Conservation (phyloP, 2,329 filamentous ascomycete genomes). For the Teratosphaeria viscida region DNA sequence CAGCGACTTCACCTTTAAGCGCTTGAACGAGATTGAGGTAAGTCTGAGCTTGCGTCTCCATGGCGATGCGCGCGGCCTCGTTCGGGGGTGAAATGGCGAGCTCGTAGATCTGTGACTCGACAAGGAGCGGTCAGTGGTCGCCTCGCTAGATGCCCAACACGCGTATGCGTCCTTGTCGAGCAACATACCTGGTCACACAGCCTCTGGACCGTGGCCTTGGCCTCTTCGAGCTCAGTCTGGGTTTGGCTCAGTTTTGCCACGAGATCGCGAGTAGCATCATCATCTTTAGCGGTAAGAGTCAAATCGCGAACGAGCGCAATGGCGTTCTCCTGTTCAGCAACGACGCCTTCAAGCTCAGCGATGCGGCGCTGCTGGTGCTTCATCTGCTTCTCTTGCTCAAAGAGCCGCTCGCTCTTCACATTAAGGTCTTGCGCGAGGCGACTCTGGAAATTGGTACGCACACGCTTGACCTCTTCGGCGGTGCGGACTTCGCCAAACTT, state of each 20-base stretch:
- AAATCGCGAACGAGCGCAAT: not conserved
- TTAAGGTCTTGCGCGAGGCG: not conserved
- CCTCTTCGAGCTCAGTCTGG: not conserved
- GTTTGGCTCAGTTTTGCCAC: not conserved
- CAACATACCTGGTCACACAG: not conserved
- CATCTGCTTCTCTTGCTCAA: conserved; percentile 5
- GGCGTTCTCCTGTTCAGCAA: not conserved
- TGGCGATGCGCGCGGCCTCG: conserved; percentile 3
- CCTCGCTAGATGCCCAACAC: not conserved
- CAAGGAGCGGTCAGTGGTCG: not conserved
- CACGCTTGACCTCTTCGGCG: not conserved
- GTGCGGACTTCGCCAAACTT: not conserved
- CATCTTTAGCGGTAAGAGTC: not conserved
- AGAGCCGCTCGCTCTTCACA: not conserved
- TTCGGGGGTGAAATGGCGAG: conserved; percentile 1
- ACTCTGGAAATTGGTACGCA: not conserved
- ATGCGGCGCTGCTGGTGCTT: not conserved
- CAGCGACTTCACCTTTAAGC: conserved; percentile 6
- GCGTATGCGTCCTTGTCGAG: not conserved
- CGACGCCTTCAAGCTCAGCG: not conserved
- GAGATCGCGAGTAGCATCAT: not conserved
- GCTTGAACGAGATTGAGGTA: conserved; percentile 7
- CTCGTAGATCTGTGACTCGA: not conserved
- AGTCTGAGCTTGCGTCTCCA: conserved; percentile 10
- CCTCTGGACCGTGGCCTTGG: not conserved